phyloP scores from a whole-genome alignment of 345 rosid genomes.

The Limnanthes douglasii region DNA sequence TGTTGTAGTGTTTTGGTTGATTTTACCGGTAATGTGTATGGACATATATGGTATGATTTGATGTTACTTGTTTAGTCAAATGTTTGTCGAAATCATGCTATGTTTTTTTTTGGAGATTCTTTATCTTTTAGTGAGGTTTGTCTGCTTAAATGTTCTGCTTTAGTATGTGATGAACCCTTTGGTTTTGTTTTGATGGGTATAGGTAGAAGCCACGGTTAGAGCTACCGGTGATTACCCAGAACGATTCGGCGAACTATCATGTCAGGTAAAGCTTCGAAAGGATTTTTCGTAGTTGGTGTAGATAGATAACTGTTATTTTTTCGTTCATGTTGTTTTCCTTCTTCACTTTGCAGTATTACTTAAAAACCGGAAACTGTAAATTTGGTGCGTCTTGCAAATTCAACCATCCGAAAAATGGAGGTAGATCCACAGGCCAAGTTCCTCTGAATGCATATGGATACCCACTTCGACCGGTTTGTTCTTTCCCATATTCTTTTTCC shows the following conservation, averaged over 20 bases:
- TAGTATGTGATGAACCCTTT: neutral
- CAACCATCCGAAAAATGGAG: constrained; percentile 84
- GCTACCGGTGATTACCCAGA: constrained; percentile 83
- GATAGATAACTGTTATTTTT: neutral
- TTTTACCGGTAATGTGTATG: neutral
- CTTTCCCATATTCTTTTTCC: neutral
- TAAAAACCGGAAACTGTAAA: constrained; percentile 82
- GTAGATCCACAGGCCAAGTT: constrained; percentile 45
- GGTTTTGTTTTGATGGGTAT: neutral
- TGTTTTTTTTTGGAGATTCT: neutral
- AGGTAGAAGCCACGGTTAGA: constrained; percentile 69
- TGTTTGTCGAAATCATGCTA: neutral
- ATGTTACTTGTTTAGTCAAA: neutral
- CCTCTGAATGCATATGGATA: constrained; percentile 56
- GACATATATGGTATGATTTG: neutral
- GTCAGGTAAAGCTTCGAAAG: constrained; percentile 39
- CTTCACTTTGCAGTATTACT: constrained; percentile 44
- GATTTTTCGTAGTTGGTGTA: neutral
- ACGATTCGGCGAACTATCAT: constrained; percentile 66
- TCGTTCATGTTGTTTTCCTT: constrained; percentile 1
- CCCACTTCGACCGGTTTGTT: constrained; percentile 64
- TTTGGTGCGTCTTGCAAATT: constrained; percentile 97
- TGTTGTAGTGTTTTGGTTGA: neutral
- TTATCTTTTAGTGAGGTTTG: neutral
- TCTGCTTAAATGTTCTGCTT: neutral